Evolutionary conservation across 208 protist species (phyloP).

Genomic region (Trypanosoma avium): DNA sequence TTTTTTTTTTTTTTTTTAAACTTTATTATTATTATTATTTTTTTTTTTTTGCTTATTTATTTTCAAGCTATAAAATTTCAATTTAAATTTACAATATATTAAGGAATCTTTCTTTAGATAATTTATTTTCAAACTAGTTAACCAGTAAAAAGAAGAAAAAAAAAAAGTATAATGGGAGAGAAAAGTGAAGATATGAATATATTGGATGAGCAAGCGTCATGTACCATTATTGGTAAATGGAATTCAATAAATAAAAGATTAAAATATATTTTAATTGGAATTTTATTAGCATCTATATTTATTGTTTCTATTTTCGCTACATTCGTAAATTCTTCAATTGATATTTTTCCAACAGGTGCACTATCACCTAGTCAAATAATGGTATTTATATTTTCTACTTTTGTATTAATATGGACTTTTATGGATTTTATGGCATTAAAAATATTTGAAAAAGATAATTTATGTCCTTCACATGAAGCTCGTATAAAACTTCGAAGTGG

Average conservation of each 20-base stretch:
- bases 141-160: no score
- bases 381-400: conserved; percentile 27
- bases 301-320: not conserved
- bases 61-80: no score
- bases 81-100: no score
- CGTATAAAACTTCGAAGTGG: not conserved
- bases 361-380: conserved; percentile 36
- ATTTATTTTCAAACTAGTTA: no score
- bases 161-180: conserved; percentile 1
- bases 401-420: conserved; percentile 9
- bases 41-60: no score
- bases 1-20: no score
- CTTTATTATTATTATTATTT: no score
- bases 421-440: not conserved
- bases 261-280: not conserved
- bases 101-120: no score
- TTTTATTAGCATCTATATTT: not conserved
- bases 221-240: not conserved
- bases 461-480: not conserved
- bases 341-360: conserved; percentile 22
- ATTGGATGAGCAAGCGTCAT: not conserved
- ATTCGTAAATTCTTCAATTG: not conserved
- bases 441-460: not conserved
- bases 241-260: not conserved
- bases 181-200: not conserved